Conservation (phyloP, 148 eudicot genomes). For the Vaccinium macrocarpon region DNA sequence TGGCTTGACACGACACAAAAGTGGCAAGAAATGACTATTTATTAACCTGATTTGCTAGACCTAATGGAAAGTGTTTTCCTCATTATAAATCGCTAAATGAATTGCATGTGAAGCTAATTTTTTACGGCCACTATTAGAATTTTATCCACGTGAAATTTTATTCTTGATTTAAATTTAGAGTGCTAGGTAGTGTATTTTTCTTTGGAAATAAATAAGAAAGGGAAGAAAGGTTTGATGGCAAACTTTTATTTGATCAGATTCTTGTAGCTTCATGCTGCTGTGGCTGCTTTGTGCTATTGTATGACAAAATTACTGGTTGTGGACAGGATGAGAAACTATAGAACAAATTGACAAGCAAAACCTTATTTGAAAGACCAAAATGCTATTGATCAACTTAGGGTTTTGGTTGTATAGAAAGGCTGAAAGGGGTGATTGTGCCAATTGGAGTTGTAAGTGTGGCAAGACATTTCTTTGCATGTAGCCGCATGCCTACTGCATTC, state of each 20-base stretch:
- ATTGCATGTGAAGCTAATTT: neutral
- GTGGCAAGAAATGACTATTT: no score
- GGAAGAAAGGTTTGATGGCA: neutral
- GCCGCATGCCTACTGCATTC: neutral
- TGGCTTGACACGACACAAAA: no score
- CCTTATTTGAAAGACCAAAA: no score
- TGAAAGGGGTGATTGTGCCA: neutral
- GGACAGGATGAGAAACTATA: no score
- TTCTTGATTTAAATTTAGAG: neutral
- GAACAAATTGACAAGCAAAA: no score
- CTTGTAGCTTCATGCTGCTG: neutral
- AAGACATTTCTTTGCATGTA: neutral
- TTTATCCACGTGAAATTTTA: neutral
- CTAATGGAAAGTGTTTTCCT: neutral
- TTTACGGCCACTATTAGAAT: neutral
- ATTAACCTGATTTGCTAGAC: neutral
- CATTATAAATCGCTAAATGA: neutral
- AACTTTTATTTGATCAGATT: neutral
- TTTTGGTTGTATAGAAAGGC: neutral
- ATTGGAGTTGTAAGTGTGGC: neutral
- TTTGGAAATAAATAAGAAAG: conserved; percentile 8
- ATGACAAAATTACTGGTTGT: no score
- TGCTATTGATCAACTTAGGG: no score
- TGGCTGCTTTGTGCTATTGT: neutral
- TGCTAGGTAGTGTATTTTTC: neutral